Evolutionary conservation across 169 alveolate genomes (phyloP), one percentile per base, ranked within the genome.

Genomic region (Plasmodium inui): DNA sequence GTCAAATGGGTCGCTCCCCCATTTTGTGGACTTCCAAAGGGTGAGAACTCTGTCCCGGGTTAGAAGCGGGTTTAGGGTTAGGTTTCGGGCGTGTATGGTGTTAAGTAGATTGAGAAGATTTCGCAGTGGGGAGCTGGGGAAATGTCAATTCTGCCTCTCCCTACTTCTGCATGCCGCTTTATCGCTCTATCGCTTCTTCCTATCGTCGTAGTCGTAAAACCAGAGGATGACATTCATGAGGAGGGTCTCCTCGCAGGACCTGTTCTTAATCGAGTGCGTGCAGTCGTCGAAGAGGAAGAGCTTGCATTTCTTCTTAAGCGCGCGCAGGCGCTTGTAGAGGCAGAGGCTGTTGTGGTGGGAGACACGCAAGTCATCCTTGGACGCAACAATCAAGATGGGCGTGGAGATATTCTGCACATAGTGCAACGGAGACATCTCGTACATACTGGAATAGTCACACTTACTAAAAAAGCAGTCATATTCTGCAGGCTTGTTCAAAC

Each of bases 131-230:
- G 12, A 7, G n/a, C n/a, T 2, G 44, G 9, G 44, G 1, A 37
- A 10, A 50, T 10, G 9, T 50, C 28, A 86, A 50, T 73, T 86
- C 1, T 19, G 14, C 19, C 17, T 4, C 26, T 22, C 71, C 4
- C 6, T 26, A 3, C 71, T 55, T 55, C 71, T 55, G 3, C 71
- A 55, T 14, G 28, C 71, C 71, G 6, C 28, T 55, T 3, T 5
- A 4, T 19, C 12, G 14, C 39, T 1, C n/a, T 67, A 67, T 7
- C 76, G 30, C 34, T 76, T 86, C 71, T 26, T 76, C 79, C 37
- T 86, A n/a, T 26, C 22, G n/a, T 89, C 90, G 67, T 91, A 91
- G 39, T 55, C 92, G 53, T 91, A 91, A 39, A 91, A 91, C 95
- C 95, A 91, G n/a, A 91, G 80, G n/a, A 91, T 44, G 39, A 81